Evolutionary conservation across 1,284 basidiomycete species (phyloP).

Genomic region (Cutaneotrichosporon cutaneum): DNA sequence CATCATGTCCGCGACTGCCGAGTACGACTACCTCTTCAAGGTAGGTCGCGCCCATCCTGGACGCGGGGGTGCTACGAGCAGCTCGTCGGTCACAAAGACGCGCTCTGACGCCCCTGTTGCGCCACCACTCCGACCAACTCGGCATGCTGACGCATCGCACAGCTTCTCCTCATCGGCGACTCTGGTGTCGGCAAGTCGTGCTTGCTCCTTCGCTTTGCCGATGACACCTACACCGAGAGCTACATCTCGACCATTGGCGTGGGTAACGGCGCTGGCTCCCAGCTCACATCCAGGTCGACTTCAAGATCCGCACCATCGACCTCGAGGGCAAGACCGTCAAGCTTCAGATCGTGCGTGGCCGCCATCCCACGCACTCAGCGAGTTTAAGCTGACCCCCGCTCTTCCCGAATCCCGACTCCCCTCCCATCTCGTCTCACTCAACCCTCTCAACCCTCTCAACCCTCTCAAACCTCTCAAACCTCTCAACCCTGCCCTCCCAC

Average conservation of each 20-base stretch:
- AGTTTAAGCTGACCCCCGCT: constrained; percentile 29
- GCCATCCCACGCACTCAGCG: constrained; percentile 34
- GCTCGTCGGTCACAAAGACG: constrained; percentile 1
- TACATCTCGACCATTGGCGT: constrained; percentile 98
- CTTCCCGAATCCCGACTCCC: constrained; percentile 16
- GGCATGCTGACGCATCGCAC: constrained; percentile 8
- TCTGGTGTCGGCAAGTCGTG: constrained; percentile 99
- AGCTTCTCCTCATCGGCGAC: constrained; percentile 68
- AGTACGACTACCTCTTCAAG: constrained; percentile 98
- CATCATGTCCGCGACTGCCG: constrained; percentile 61
- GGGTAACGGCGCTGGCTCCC: constrained; percentile 25
- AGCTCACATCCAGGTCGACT: constrained; percentile 64
- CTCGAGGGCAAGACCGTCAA: constrained; percentile 99
- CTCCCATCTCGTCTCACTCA: constrained; percentile 1
- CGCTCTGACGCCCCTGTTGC: constrained; percentile 1
- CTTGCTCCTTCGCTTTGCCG: constrained; percentile 95
- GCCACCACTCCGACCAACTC: background rate
- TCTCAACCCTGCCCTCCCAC: background rate
- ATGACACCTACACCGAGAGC: constrained; percentile 98
- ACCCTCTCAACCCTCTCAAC: constrained; percentile 3
- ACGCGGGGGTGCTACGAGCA: background rate
- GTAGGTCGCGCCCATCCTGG: constrained; percentile 26
- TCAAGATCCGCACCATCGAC: constrained; percentile 99
- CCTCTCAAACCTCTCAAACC: background rate
- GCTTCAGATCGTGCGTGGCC: constrained; percentile 85